Conservation (phyloP, 2,329 filamentous ascomycete genomes). For the Arthrobotrys musiformis region DNA sequence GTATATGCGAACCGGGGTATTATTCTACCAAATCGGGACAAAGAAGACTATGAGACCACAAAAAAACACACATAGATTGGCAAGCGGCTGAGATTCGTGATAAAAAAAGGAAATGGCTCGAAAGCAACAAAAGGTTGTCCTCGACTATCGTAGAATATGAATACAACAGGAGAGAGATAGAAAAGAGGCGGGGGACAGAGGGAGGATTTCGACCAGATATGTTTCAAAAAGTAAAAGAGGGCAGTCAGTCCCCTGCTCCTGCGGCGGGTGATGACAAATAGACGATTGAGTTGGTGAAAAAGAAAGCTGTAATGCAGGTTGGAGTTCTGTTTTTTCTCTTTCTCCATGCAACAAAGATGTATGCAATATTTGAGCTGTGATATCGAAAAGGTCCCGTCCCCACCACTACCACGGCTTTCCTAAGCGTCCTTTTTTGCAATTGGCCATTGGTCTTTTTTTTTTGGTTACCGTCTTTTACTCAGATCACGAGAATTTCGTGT, state of each 20-base stretch:
- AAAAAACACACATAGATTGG: not conserved
- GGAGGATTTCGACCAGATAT: not conserved
- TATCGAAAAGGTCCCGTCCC: not conserved
- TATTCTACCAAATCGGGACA: conserved; percentile 28
- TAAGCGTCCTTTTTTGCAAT: not conserved
- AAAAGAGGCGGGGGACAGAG: not conserved
- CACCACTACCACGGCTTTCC: not conserved
- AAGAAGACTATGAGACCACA: not conserved
- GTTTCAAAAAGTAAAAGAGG: not conserved
- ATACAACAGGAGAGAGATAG: too few relatives aligned
- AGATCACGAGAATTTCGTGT: conserved; percentile 91
- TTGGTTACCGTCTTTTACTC: too few relatives aligned
- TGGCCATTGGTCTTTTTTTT: conserved; percentile 1
- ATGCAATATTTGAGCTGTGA: conserved; percentile 3
- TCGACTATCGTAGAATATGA: not conserved
- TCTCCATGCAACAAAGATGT: not conserved
- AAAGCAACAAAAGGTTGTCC: not conserved
- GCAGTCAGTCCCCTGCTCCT: not conserved
- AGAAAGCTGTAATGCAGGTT: conserved; percentile 1
- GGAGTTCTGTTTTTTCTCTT: too few relatives aligned
- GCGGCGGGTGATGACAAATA: conserved; percentile 16
- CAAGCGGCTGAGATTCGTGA: conserved; percentile 4
- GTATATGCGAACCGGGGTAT: conserved; percentile 24
- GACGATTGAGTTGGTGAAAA: not conserved
- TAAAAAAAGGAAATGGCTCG: not conserved